phyloP scores from a whole-genome alignment of 129 eudicot genomes.

The Arctium minus region DNA sequence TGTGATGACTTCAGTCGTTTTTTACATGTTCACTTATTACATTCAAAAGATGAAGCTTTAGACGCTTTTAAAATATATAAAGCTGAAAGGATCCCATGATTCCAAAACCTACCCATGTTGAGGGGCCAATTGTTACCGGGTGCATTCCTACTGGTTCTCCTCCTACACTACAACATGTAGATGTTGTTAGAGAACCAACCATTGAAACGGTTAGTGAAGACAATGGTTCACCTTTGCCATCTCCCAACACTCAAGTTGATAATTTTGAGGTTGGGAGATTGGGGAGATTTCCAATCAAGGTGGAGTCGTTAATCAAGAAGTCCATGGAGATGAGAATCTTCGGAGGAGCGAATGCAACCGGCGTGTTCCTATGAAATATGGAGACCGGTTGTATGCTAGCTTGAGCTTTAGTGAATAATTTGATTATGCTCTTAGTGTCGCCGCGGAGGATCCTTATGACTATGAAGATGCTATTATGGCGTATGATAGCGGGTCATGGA shows the following conservation, averaged over 20 bases:
- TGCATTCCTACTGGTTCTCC: not conserved
- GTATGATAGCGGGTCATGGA: not conserved
- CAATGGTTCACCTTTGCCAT: not conserved
- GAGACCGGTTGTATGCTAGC: not conserved
- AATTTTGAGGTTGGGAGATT: not conserved
- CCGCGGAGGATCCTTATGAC: not conserved
- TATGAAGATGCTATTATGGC: not conserved
- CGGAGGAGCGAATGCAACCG: not conserved
- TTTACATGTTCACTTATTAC: too few species aligned
- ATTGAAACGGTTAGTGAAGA: not conserved
- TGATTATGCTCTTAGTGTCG: not conserved
- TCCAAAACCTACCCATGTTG: not conserved
- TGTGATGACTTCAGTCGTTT: too few species aligned
- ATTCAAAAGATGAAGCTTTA: too few species aligned
- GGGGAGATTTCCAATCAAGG: not conserved
- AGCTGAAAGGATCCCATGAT: too few species aligned
- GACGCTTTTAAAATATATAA: too few species aligned
- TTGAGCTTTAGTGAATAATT: not conserved
- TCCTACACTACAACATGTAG: not conserved
- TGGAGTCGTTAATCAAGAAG: not conserved
- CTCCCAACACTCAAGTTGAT: not conserved
- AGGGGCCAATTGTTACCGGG: not conserved
- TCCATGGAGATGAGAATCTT: not conserved
- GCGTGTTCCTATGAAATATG: too few species aligned
- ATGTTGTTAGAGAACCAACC: not conserved